These are phyloP conservation scores for Cubamyces lactineus DNA, from an alignment of 768 basidiomycete species.

Conservation along the genomic window DNA sequence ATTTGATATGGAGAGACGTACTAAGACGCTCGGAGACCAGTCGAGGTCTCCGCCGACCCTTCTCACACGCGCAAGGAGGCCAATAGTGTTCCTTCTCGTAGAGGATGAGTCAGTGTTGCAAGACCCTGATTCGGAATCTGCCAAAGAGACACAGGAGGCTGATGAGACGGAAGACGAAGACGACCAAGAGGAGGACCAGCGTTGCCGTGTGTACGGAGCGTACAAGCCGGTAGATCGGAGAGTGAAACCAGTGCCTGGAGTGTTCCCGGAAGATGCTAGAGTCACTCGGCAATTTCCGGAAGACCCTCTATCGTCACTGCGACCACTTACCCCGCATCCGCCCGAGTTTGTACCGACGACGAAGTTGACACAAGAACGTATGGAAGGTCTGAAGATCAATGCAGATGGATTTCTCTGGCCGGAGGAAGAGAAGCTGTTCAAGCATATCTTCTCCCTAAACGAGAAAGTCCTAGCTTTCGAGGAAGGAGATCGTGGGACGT, in stretches of 20 bases:
- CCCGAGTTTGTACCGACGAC: conserved; percentile 3
- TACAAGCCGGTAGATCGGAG: conserved; percentile 40
- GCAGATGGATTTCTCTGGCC: conserved; percentile 32
- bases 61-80: no score
- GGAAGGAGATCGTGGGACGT: conserved; percentile 28
- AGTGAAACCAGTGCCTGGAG: conserved; percentile 37
- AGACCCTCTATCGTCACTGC: conserved; percentile 39
- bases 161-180: no score
- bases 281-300: conserved; percentile 37
- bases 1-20: no score
- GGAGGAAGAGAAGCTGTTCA: conserved; percentile 34
- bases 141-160: no score
- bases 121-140: no score
- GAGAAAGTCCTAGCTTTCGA: conserved; percentile 28
- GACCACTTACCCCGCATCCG: conserved; percentile 29
- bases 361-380: conserved; percentile 29
- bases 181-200: no score
- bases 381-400: conserved; percentile 34
- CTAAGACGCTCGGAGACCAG: no score
- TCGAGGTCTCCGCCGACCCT: no score
- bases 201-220: neutral
- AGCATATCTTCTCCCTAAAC: conserved; percentile 21
- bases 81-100: neutral
- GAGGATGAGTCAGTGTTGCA: neutral
- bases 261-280: conserved; percentile 37